Conservation (phyloP, 345 rosid genomes). For the Camelina laxa region DNA sequence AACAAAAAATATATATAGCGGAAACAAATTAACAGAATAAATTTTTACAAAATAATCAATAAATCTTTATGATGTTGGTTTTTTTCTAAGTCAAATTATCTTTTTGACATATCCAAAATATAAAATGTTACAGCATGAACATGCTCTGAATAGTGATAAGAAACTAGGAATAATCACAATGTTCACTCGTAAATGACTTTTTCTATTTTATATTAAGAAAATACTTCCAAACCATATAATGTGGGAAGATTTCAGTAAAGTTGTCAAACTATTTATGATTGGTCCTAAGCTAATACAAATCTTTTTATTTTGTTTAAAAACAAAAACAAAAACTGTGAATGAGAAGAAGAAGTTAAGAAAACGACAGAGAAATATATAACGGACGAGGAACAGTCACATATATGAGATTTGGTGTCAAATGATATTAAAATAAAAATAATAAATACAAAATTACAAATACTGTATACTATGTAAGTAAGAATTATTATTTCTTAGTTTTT, state of each 20-base stretch:
- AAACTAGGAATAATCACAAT: not conserved
- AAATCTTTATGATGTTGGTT: not conserved
- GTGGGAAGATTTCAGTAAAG: conserved; percentile 17
- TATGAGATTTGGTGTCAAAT: conserved; percentile 32
- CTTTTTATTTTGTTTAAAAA: not conserved
- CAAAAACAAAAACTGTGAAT: conserved; percentile 14
- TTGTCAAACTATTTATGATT: conserved; percentile 27
- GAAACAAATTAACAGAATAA: too few species aligned
- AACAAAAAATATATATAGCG: too few species aligned
- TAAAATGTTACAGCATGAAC: not conserved
- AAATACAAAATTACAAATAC: not conserved
- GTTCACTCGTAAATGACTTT: not conserved
- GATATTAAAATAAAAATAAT: not conserved
- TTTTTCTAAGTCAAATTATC: too few species aligned
- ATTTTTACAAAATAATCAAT: too few species aligned
- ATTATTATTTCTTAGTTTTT: not conserved
- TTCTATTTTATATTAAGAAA: not conserved
- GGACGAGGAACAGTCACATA: conserved; percentile 27
- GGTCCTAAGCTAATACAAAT: conserved; percentile 14
- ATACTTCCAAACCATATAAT: not conserved
- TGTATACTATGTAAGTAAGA: not conserved
- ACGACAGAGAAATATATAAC: conserved; percentile 23
- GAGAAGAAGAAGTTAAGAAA: conserved; percentile 25
- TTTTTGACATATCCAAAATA: too few species aligned
- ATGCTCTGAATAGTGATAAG: not conserved